Base-by-base conservation (phyloP, 164 flowering plant genomes). In the Litsea cubeba region DNA sequence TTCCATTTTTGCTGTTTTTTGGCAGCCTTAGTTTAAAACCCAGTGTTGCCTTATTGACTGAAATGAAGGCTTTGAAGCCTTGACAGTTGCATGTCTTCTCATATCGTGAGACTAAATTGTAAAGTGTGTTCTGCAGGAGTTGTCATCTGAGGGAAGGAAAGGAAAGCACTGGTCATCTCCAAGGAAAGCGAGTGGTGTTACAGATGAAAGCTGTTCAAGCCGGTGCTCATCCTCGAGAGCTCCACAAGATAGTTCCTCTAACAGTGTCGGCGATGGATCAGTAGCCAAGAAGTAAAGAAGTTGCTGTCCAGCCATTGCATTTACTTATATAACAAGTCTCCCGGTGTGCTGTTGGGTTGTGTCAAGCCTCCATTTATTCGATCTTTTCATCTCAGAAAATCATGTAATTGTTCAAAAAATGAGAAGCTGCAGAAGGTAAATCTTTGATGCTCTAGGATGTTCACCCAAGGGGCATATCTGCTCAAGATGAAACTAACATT, bases 221-320 rank as follows among this genome's bases (percentile, higher is more conserved):
- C 82, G 81, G 82, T 83, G 80, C 80, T 91, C 91, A 64, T 89
- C 89, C 26, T 87, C 94, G 50, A 88, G 78, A 66, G 85, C 75
- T 76, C 76, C 79, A 50, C 89, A 82, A 30, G 88, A 86, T 65
- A 86, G 85, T 79, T 87, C 95, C 72, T 90, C 89, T 65, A 82
- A 82, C 71, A 89, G 93, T 51, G 86, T 88, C 40, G 84, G 82
- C 72, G 86, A 85, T 71, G 79, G 81, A 50, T 83, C 83, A 24
- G 83, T 82, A 51, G 70, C 79, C n/a, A 73, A 75, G 17, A 71
- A 77, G 1, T 82, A 64, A 79, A 71, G 32, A 24, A 65, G 8
- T 71, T 57, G 35, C 73, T 65, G 65, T 70, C 23, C 40, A 15
- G 69, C 46, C 17, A 32, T 54, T 2, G n/a, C 2, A 15, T 54